Conservation (phyloP, 306 rosid genomes). For the Elaeagnus macrophylla region DNA sequence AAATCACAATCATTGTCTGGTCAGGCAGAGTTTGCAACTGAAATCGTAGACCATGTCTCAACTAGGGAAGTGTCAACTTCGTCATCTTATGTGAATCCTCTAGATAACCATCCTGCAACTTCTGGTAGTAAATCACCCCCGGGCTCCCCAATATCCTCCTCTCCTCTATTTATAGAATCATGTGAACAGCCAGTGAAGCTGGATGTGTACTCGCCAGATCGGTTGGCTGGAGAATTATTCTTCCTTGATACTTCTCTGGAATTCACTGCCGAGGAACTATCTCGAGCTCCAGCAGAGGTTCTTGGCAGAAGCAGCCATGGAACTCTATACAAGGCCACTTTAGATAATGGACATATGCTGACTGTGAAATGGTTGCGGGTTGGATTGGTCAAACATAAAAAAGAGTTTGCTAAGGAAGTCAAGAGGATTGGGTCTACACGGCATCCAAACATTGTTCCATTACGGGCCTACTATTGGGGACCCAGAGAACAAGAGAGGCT, state of each 20-base stretch:
- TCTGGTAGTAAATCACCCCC: slow-evolving; percentile 76
- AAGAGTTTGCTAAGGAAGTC: slow-evolving; percentile 92
- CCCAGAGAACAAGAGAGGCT: slow-evolving; percentile 99
- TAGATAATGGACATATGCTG: slow-evolving; percentile 82
- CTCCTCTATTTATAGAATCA: slow-evolving; percentile 67
- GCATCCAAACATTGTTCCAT: slow-evolving; percentile 80
- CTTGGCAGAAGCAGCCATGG: slow-evolving; percentile 99
- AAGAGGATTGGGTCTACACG: slow-evolving; percentile 83
- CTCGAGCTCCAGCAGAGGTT: slow-evolving; percentile 98
- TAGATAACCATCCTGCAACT: slow-evolving; percentile 59
- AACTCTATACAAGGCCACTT: slow-evolving; percentile 91
- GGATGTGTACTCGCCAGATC: slow-evolving; percentile 92
- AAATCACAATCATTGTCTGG: slow-evolving; percentile 73
- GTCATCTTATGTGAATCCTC: slow-evolving; percentile 48
- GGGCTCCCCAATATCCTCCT: slow-evolving; percentile 74
- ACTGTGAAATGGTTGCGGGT: slow-evolving; percentile 97
- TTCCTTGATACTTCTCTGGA: slow-evolving; percentile 74
- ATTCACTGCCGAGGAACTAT: slow-evolving; percentile 90
- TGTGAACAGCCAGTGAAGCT: slow-evolving; percentile 70
- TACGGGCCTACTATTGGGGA: slow-evolving; percentile 94
- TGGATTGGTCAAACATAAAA: slow-evolving; percentile 88
- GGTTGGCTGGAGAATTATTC: slow-evolving; percentile 84
- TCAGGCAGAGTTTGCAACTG: slow-evolving; percentile 58
- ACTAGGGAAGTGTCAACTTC: slow-evolving; percentile 50
- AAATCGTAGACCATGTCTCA: slow-evolving; percentile 51